Percentiles rank a stretch among this genome's conserved stretches.
phyloP scores from a whole-genome alignment of 257 asterid species.

The Nicotiana tomentosiformis region DNA sequence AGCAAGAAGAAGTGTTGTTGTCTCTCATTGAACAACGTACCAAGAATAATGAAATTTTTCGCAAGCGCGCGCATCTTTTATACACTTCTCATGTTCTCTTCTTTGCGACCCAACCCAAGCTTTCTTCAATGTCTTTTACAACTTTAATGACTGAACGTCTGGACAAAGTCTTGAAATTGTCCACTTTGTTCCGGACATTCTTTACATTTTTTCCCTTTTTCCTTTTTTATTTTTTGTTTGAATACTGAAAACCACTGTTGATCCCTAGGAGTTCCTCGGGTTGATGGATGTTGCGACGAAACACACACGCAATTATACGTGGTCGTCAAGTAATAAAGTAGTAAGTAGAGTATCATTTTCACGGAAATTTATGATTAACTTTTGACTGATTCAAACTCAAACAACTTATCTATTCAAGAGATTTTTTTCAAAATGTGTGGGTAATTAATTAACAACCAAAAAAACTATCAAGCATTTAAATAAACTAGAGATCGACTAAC shows the following conservation, averaged over 20 bases:
- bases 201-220: neutral
- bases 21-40: slow-evolving; percentile 14
- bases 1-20: slow-evolving; percentile 12
- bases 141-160: neutral
- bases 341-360: too few species aligned
- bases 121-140: neutral
- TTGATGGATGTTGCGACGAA: too few species aligned
- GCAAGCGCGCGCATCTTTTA: neutral
- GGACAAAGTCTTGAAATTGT: neutral
- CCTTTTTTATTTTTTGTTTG: neutral
- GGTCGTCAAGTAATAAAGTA: too few species aligned
- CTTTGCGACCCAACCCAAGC: neutral
- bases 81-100: slow-evolving; percentile 7
- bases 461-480: too few species aligned
- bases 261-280: neutral
- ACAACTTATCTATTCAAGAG: too few species aligned
- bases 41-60: neutral
- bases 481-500: too few species aligned
- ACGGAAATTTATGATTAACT: too few species aligned
- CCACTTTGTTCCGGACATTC: too few species aligned
- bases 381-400: too few species aligned
- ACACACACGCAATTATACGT: too few species aligned
- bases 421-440: too few species aligned
- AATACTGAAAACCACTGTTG: neutral
- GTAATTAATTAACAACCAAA: too few species aligned